phyloP scores from a whole-genome alignment of 2,329 filamentous ascomycete species.

The Paecilomyces fulvus region DNA sequence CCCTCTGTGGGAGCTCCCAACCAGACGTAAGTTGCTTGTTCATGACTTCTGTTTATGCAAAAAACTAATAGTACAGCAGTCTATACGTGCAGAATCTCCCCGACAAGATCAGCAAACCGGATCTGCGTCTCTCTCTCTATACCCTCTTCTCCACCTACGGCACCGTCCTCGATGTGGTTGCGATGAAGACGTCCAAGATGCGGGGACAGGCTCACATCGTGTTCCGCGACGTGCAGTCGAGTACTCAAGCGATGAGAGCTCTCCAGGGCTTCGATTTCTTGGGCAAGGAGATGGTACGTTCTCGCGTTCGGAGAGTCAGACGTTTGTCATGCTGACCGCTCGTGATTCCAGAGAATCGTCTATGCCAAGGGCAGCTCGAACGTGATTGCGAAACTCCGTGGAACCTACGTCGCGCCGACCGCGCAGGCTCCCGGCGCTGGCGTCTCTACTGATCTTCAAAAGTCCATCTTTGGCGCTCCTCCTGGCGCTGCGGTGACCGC shows the following conservation, averaged over 20 bases:
- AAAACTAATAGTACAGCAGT: constrained; percentile 39
- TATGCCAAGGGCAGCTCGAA: constrained; percentile 89
- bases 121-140: constrained; percentile 80
- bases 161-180: constrained; percentile 82
- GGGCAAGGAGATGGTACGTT: constrained; percentile 70
- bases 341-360: constrained; percentile 61
- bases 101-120: constrained; percentile 80
- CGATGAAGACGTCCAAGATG: constrained; percentile 84
- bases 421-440: constrained; percentile 44
- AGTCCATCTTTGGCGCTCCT: constrained; percentile 68
- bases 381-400: constrained; percentile 82
- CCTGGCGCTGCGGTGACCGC: constrained; percentile 34
- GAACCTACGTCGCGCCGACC: constrained; percentile 67
- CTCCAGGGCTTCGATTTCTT: constrained; percentile 81
- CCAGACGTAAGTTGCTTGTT: constrained; percentile 55
- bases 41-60: constrained; percentile 4
- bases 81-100: constrained; percentile 87
- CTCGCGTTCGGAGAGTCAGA: background rate
- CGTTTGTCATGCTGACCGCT: constrained; percentile 4
- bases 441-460: constrained; percentile 64
- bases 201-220: constrained; percentile 91
- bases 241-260: constrained; percentile 85
- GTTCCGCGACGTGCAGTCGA: constrained; percentile 81
- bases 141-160: constrained; percentile 92
- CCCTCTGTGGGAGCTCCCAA: constrained; percentile 54